Base-by-base conservation (phyloP, 2,329 filamentous ascomycete species). In the Grosmannia serpens region DNA sequence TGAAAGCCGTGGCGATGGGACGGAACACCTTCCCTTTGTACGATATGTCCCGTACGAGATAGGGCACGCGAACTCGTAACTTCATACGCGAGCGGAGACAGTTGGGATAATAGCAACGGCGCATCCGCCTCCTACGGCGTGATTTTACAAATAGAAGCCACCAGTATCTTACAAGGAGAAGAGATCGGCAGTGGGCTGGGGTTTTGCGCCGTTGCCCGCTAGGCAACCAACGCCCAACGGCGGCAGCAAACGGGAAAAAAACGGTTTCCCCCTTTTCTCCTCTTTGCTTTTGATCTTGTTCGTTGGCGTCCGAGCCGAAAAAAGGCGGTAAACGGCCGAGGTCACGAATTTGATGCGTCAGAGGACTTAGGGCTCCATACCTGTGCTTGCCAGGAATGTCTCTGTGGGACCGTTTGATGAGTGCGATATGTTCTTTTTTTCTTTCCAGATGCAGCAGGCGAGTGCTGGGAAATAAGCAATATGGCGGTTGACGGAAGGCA, bases 211-310 rank as follows among this genome's bases (percentile, higher is more conserved):
- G 52, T 54, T 44, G 31, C 24, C 52, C 52, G 52, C 52, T 54
- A 54, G 24, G 47, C 47, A 54, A 20, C 52, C 52, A 38, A 54
- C 52, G n/a, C 35, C 52, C 35, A 54, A 54, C 52, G 52, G 51
- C 22, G 46, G 47, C 47, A 55, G 24, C 41, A 55, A 49, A 53
- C 29, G 24, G 47, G 47, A 35, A 54, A 41, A 53, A 54, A 54
- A 54, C 52, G 52, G 52, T 54, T 56, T 50, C 22, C 55, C 52
- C 27, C 29, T 50, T 56, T 49, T 17, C n/a, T 56, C 29, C 27
- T 29, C 26, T 31, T 31, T 38, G 22, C 53, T 44, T 29, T 44
- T 44, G 50, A 38, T 24, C 31, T 29, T 51, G 51, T 24, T 33
- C 13, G 51, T 53, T 53, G 51, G 51, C 31, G 51, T 49, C 22